Base-by-base conservation (phyloP, 208 protist genomes). In the Trypanosoma mega region DNA sequence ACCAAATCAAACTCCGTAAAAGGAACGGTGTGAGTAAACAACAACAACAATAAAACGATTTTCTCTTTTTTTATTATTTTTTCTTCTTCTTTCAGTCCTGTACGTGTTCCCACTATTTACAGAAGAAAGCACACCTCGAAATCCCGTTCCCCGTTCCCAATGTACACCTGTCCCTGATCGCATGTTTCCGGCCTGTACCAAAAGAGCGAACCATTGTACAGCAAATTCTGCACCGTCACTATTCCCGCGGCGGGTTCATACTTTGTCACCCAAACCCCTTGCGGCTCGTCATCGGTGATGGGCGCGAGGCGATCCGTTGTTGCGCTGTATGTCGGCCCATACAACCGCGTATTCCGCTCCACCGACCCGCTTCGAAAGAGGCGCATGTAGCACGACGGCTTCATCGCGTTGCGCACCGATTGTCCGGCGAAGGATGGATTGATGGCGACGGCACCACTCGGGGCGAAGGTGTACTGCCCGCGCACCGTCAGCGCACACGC, bases 61-160 rank as follows among this genome's bases (percentile, higher is more conserved):
- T n/a, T n/a, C n/a, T n/a, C n/a, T n/a, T n/a, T n/a, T n/a, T n/a
- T n/a, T n/a, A n/a, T n/a, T n/a, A n/a, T n/a, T n/a, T n/a, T n/a
- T n/a, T n/a, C n/a, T n/a, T n/a, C n/a, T n/a, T n/a, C n/a, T n/a
- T n/a, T n/a, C 47, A 52, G 7, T 33, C 14, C 14, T 8, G 14
- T 12, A 24, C 5, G 11, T 14, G 6, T 34, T 18, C 6, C 8
- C 21, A 63, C 6, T 24, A 3, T 47, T 62, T 78, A 89, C 7
- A 93, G 44, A 52, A 85, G 76, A 52, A 94, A 97, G 52, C 85
- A 93, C 11, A 94, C 51, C 24, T 97, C 91, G 46, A 95, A 78
- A 71, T 91, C 90, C 27, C 81, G 74, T 58, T 97, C 85, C 5
- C 88, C 91, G 34, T 53, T 81, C 26, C 91, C 91, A 60, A 67